These are phyloP conservation scores for Coniochaeta ligniaria DNA, from an alignment of 2,329 filamentous ascomycete species.

Conservation along the genomic window DNA sequence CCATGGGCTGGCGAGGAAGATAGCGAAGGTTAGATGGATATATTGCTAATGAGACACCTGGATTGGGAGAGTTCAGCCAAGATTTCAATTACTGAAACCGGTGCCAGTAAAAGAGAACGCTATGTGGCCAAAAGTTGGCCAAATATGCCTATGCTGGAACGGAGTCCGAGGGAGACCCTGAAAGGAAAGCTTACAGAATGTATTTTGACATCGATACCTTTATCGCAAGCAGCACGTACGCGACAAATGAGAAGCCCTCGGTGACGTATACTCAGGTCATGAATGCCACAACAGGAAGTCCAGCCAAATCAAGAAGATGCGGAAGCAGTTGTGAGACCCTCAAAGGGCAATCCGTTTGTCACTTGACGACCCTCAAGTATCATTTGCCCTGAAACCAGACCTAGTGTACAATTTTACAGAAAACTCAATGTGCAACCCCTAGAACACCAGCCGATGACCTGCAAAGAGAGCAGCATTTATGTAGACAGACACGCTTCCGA, in stretches of 20 bases:
- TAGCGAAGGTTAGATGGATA: not conserved
- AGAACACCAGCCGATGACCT: not conserved
- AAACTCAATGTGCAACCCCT: not conserved
- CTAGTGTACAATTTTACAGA: not conserved
- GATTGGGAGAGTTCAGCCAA: too few species aligned
- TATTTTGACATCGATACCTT: not conserved
- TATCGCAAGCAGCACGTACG: not conserved
- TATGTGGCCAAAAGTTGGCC: too few species aligned
- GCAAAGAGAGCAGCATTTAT: not conserved
- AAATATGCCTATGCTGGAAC: too few species aligned
- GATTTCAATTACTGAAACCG: too few species aligned
- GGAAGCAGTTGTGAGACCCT: not conserved
- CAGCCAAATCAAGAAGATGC: not conserved
- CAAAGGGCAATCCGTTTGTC: not conserved
- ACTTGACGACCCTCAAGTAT: not conserved
- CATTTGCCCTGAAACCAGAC: not conserved
- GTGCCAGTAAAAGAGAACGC: too few species aligned
- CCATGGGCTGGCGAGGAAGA: slow-evolving; percentile 6
- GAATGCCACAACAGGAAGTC: too few species aligned
- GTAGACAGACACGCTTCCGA: not conserved
- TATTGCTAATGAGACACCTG: too few species aligned
- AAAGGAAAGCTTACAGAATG: not conserved
- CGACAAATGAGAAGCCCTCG: too few species aligned
- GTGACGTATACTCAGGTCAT: too few species aligned
- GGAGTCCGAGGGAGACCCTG: not conserved